Base-by-base conservation (phyloP, 768 basidiomycete genomes). In the Tricholoma sp. region DNA sequence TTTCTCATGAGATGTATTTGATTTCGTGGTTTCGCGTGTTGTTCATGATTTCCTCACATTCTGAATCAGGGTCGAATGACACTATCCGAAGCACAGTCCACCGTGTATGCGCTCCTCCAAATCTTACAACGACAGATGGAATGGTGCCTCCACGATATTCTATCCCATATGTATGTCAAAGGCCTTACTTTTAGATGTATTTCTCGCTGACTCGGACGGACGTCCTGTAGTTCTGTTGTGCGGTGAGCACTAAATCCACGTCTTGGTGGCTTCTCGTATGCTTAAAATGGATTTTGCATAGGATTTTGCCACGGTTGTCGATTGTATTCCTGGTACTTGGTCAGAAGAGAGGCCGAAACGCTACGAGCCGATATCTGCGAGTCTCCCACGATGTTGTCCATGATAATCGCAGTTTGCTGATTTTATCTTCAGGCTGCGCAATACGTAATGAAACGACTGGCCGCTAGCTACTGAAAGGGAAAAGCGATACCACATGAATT, bases 81-180 rank as follows among this genome's bases (percentile, higher is more conserved):
- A 72, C 65, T 1, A 76, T 81, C 33, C 70, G 73, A 60, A 83
- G 80, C 63, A 79, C 81, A 0, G 59, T 80, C 8, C 81, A 83
- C 61, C 80, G 81, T 17, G 81, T 84, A 4, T 71, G 76, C 36
- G 74, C 76, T 1, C 80, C 78, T 18, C 66, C 57, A 7, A 49
- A 59, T 17, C 56, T 59, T 24, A 42, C 49, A 33, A 51, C 50
- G 29, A 56, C 53, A n/a, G 67, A 68, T 42, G 68, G 64, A 10
- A 75, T 77, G 68, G 73, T 78, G 1, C 80, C 78, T 1, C 76
- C 76, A 33, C 71, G 84, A 28, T 85, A 82, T 61, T 85, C 83
- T 0, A 85, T 86, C 58, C 84, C 85, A 33, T 85, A 84, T 62
- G 80, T 81, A 57, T 57, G 79, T 66, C 10, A 12, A 4, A 4